phyloP scores from a whole-genome alignment of 306 rosid species.

The Leucaena leucocephala region DNA sequence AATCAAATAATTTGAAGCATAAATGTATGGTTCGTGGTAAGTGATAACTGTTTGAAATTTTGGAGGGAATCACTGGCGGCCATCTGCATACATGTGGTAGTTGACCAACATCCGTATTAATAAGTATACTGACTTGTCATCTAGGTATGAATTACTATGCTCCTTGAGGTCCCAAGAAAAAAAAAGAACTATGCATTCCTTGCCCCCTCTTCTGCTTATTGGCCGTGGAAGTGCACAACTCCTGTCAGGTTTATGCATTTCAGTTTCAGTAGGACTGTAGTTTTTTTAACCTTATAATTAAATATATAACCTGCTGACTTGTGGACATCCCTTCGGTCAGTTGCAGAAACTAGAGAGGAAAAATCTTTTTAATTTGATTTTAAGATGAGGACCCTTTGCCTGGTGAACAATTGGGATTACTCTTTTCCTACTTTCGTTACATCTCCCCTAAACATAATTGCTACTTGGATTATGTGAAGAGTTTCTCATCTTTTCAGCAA shows the following conservation, averaged over 20 bases:
- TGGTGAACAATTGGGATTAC: background rate
- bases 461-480: background rate
- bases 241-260: conserved; percentile 13
- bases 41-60: conserved; percentile 24
- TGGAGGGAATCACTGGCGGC: conserved; percentile 41
- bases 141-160: background rate
- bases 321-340: background rate
- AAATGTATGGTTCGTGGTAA: conserved; percentile 14
- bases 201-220: background rate
- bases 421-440: background rate
- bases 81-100: conserved; percentile 37
- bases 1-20: conserved; percentile 25
- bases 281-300: background rate
- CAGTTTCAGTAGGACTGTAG: conserved; percentile 8
- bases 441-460: background rate
- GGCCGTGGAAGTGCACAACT: conserved; percentile 2
- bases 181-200: background rate
- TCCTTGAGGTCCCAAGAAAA: too few species aligned
- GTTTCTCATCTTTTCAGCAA: background rate
- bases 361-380: background rate
- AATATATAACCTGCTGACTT: background rate
- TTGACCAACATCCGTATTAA: conserved; percentile 28
- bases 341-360: conserved; percentile 5
- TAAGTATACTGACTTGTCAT: conserved; percentile 6
- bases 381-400: background rate